A percentile compares a stretch with the other conserved stretches of the same genome.
Conservation (phyloP, 257 asterid species). For the Gentiana macrophylla region DNA sequence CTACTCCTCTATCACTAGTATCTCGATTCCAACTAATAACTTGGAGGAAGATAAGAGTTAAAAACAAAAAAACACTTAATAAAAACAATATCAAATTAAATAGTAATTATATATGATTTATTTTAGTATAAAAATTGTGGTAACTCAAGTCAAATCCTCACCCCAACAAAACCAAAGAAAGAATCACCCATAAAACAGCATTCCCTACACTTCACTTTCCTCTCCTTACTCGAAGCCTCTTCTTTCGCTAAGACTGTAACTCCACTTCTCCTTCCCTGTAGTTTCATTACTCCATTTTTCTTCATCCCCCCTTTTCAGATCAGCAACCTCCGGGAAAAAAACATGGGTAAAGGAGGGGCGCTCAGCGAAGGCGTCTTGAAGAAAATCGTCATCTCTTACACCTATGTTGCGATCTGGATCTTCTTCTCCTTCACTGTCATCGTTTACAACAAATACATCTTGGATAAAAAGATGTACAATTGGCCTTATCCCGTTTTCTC, state of each 20-base stretch:
- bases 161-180: not conserved
- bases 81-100: no score
- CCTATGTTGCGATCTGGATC: conserved; percentile 22
- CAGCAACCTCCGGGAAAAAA: not conserved
- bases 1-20: no score
- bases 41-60: no score
- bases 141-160: conserved; percentile 2
- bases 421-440: conserved; percentile 22
- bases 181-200: not conserved
- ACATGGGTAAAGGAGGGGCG: conserved; percentile 15
- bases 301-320: not conserved
- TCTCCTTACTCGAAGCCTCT: no score
- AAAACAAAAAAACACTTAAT: no score
- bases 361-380: conserved; percentile 13
- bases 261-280: not conserved
- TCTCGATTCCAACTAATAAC: no score
- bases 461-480: conserved; percentile 16
- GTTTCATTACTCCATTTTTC: not conserved
- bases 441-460: conserved; percentile 23
- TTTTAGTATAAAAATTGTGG: no score
- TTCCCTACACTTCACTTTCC: conserved; percentile 1
- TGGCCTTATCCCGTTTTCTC: conserved; percentile 21
- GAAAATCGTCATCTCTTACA: conserved; percentile 17
- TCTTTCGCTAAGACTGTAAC: conserved; percentile 1
- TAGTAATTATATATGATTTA: no score